Base-by-base conservation (phyloP, 1,284 basidiomycete genomes). In the Dichomitus squalens region DNA sequence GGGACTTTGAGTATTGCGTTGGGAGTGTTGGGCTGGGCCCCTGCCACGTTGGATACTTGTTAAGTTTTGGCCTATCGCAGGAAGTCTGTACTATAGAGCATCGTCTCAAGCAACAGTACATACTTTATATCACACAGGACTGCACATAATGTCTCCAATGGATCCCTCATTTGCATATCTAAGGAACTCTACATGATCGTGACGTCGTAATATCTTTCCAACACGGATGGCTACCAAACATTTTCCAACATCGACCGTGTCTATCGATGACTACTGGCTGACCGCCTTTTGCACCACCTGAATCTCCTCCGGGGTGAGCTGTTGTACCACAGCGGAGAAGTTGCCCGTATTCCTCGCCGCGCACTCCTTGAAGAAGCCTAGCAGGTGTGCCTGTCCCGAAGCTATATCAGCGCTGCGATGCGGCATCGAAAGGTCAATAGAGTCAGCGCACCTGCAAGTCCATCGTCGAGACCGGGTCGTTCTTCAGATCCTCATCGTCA, bases 381-480 rank as follows among this genome's bases (percentile, higher is more conserved):
- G 61, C 25, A 93, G 73, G 68, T 92, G 86, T 2, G 77, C 79
- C 91, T 93, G 60, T 21, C 16, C 14, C 4, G 3, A 39, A 7
- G 12, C 29, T 3, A 25, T n/a, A 33, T 46, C 27, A 46, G 44
- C 44, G 18, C n/a, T 8, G 7, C 43, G 27, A n/a, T 8, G 7
- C 16, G 38, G 2, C n/a, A 8, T n/a, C 11, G 2, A 43, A 27
- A 27, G 14, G 23, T 2, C 59, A 48, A 27, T 21, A 39, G 44
- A 25, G n/a, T n/a, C 44, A 39, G 75, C 85, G 64, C 59, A 93
- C 94, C 75, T 87, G 86, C 77, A 97, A 86, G 67, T 98, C 92
- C 72, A 98, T 89, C 65, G 88, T 87, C 38, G 91, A 94, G 53
- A 96, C 81, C 1, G 93, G 88, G 73, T 98, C 96, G 49, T 84